Evolutionary conservation across 2,329 filamentous ascomycete genomes (phyloP).

Genomic region (Hansfordia pulvinata): DNA sequence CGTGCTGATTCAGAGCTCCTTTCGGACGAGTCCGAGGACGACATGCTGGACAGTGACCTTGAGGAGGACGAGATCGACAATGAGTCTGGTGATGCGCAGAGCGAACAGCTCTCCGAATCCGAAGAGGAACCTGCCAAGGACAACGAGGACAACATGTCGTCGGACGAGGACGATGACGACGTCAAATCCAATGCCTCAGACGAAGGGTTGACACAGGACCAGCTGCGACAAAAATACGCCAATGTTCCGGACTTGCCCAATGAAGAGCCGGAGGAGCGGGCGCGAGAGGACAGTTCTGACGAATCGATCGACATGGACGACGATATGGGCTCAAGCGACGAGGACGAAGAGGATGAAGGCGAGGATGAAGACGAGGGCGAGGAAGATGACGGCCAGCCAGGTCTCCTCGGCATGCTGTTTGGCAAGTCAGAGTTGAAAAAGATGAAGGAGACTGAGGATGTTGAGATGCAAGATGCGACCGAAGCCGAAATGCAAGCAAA

Average conservation of each 20-base stretch:
- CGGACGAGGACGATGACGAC: constrained; percentile 48
- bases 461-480: constrained; percentile 19
- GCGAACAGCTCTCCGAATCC: constrained; percentile 22
- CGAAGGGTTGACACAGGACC: constrained; percentile 54
- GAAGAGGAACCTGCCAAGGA: constrained; percentile 27
- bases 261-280: constrained; percentile 8
- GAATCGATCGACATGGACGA: constrained; percentile 59
- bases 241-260: constrained; percentile 38
- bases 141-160: constrained; percentile 43
- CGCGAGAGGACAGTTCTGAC: constrained; percentile 40
- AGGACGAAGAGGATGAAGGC: constrained; percentile 26
- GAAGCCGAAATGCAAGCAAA: constrained; percentile 3
- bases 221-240: constrained; percentile 56
- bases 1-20: constrained; percentile 37
- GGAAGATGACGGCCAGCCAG: constrained; percentile 26
- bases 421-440: constrained; percentile 42
- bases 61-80: constrained; percentile 35
- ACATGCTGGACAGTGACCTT: constrained; percentile 25
- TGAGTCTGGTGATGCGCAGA: no score
- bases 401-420: constrained; percentile 43
- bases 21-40: constrained; percentile 24
- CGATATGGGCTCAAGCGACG: constrained; percentile 45
- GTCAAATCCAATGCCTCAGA: constrained; percentile 37
- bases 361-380: constrained; percentile 24
- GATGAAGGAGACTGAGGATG: constrained; percentile 25